phyloP scores from a whole-genome alignment of 2,329 filamentous ascomycete species.

The Penicillium sp. region DNA sequence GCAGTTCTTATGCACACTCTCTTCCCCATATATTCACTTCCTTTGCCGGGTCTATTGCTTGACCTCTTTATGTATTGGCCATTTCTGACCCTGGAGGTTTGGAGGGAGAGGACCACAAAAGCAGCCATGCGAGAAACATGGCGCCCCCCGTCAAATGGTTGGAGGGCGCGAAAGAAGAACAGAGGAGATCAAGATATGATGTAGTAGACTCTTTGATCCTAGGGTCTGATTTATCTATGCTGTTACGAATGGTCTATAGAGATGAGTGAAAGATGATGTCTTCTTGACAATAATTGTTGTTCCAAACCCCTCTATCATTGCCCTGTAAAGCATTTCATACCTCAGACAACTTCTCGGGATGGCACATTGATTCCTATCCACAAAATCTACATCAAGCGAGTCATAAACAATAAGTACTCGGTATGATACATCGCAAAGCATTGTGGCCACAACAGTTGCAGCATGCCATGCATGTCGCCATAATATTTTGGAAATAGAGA shows the following conservation, averaged over 20 bases:
- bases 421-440: too few species aligned
- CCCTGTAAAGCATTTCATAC: not conserved
- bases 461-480: too few species aligned
- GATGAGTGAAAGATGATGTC: constrained; percentile 37
- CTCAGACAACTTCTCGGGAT: not conserved
- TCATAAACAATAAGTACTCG: too few species aligned
- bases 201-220: constrained; percentile 25
- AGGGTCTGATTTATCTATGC: constrained; percentile 36
- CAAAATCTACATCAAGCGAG: too few species aligned
- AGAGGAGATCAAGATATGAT: constrained; percentile 19
- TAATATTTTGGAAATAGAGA: too few species aligned
- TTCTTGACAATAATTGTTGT: constrained; percentile 13
- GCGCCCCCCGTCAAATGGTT: constrained; percentile 11
- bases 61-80: constrained; percentile 15
- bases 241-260: constrained; percentile 45
- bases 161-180: constrained; percentile 6
- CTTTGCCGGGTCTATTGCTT: constrained; percentile 20
- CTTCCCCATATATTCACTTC: constrained; percentile 26
- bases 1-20: constrained; percentile 23
- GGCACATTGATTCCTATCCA: too few species aligned
- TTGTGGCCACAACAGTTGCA: too few species aligned
- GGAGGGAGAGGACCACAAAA: constrained; percentile 16
- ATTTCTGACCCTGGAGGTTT: constrained; percentile 16
- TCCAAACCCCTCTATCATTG: not conserved
- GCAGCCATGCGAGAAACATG: constrained; percentile 13